Conservation (phyloP, 163 green algal genomes). For the Chlamydomonas reinhardtii region DNA sequence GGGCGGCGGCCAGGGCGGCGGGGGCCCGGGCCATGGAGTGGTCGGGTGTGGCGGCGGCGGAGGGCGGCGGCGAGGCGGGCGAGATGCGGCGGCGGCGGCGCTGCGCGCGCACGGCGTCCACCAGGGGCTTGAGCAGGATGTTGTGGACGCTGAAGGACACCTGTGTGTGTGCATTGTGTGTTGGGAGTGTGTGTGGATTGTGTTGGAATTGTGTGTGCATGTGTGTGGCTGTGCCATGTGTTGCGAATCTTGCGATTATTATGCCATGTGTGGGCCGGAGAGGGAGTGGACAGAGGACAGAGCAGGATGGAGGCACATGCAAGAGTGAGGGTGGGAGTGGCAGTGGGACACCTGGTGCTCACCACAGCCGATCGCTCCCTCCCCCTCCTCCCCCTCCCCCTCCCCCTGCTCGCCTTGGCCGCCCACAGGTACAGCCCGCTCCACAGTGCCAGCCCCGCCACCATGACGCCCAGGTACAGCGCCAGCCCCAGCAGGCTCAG, state of each 20-base stretch:
- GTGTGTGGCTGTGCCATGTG: no score
- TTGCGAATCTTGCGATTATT: no score
- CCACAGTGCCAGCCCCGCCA: conserved; percentile 27
- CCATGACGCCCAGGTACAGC: neutral
- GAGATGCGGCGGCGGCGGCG: neutral
- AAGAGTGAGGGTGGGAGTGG: no score
- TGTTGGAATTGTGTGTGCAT: no score
- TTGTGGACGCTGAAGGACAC: conserved; percentile 28
- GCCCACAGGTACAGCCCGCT: conserved; percentile 32
- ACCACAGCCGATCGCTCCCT: no score
- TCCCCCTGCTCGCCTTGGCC: neutral
- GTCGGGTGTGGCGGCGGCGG: neutral
- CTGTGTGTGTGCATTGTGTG: neutral
- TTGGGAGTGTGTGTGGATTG: no score
- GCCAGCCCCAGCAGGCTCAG: conserved; percentile 7
- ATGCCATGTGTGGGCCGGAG: no score
- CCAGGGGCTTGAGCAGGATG: neutral
- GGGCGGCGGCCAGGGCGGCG: neutral
- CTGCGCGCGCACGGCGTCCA: neutral
- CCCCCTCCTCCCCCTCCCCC: no score
- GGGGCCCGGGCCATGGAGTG: neutral
- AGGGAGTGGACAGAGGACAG: no score
- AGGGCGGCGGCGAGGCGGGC: neutral
- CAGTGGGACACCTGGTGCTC: no score
- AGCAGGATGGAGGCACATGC: no score